Base-by-base conservation (phyloP, 179 eudicot species). In the Camellia oleifera region DNA sequence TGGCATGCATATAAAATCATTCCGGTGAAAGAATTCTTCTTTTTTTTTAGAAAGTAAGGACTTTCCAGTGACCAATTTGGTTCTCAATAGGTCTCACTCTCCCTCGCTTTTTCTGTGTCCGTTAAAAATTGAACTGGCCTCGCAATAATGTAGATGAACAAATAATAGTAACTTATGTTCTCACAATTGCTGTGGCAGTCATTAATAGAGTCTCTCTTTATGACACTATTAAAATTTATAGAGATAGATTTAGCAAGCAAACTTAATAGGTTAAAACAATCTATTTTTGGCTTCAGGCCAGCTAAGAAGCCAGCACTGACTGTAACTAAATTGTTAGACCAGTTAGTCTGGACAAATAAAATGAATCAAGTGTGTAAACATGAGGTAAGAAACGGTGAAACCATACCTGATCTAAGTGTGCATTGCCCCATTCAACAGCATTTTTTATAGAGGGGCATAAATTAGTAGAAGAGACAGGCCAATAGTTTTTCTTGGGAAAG, bases 361-460 rank as follows among this genome's bases (percentile, higher is more conserved):
- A 15, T 11, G 58, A 63, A 61, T 23, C n/a, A 4, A 0, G 62
- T 69, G 46, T n/a, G 8, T 26, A 12, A 58, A 7, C 15, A 77
- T 73, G 67, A 65, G 68, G 61, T 57, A 65, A 13, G 53, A 17
- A 15, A 78, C 18, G 17, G 48, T 15, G 61, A 73, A 78, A 77
- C 13, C 53, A 58, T 81, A 92, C 98, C 96, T 89, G 81, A 12
- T 75, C 42, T 52, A 86, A 52, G 78, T 94, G 85, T 40, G 82
- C 64, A 64, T 94, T 89, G 40, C 94, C 96, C 96, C 97, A 93
- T 5, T 91, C 93, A 45, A 93, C 98, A 72, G 90, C 93, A n/a
- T 74, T 61, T 85, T 85, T 94, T 75, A 94, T 93, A 14, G 87
- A 78, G 32, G 52, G 83, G 84, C 98, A 94, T 46, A 94, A 76